Evolutionary conservation across 345 rosid genomes (phyloP), one percentile per base, ranked within the genome.

Genomic region (Eucalyptus melliodora): DNA sequence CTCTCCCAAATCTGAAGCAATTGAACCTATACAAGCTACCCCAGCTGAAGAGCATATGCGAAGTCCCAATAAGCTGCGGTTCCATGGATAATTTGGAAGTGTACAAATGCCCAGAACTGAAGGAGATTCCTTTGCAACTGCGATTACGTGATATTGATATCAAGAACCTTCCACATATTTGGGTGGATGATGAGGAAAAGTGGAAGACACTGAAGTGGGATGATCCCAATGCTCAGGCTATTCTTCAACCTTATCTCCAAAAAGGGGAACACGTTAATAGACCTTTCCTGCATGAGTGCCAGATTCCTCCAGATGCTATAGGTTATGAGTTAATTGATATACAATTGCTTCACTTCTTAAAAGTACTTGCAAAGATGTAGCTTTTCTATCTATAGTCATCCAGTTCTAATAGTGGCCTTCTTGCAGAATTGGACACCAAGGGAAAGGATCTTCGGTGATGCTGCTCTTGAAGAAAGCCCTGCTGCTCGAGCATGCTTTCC

Each of bases 21-120:
- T 56, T 56, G 12, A 0, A 2, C 1, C 62, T 56, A 56, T 2
- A 0, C 1, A 0, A 9, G 2, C 62, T 56, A 56, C 62, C 60
- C 27, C 62, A 56, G 2, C 30, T 56, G 13, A 56, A 23, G 62
- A 56, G 62, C 62, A 56, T 56, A 56, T 23, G 13, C 1, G 12
- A 9, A 9, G 62, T 56, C 6, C 62, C 62, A 56, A 56, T 56
- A 56, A 56, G 27, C 1, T 56, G 62, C 6, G 5, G 5, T 56
- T 56, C 13, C 62, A 23, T 56, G 27, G 1, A 56, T 4, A 0
- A 9, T 1, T 23, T 56, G 30, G 24, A 0, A 1, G 62, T 56
- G 62, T 9, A 0, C 30, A 4, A 1, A 9, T 56, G 30, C 62
- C 13, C 62, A 56, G 3, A 56, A 23, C 13, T 56, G 12, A 56